These are phyloP conservation scores for Saraca asoca DNA, from an alignment of 331 rosid genomes.

Conservation along the genomic window DNA sequence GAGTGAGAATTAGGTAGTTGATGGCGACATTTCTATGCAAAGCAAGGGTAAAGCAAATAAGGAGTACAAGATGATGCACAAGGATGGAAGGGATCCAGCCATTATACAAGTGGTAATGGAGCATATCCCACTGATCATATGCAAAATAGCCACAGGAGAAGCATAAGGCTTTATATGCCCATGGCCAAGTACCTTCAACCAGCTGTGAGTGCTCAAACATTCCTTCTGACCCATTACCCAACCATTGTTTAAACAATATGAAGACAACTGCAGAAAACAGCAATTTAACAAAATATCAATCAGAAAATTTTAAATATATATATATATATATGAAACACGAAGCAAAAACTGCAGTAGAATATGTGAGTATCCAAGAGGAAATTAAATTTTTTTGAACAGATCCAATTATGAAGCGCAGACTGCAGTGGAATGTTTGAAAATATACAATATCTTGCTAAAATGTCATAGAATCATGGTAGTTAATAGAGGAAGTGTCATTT, in stretches of 20 bases:
- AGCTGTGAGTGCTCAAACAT: constrained; percentile 86
- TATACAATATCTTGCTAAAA: no score
- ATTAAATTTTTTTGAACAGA: not conserved
- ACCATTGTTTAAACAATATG: constrained; percentile 60
- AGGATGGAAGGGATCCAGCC: constrained; percentile 85
- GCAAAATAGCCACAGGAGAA: constrained; percentile 98
- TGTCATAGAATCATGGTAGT: no score
- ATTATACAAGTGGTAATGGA: constrained; percentile 59
- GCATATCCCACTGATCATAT: constrained; percentile 97
- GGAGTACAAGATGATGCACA: constrained; percentile 85
- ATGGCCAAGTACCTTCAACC: constrained; percentile 77
- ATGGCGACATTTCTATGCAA: constrained; percentile 81
- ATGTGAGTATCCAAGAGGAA: not conserved
- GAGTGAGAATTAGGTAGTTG: constrained; percentile 96
- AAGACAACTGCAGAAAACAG: constrained; percentile 60
- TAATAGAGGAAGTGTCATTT: no score
- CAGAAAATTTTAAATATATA: constrained; percentile 5
- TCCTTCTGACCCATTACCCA: constrained; percentile 47
- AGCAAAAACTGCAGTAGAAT: not conserved
- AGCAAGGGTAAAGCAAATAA: constrained; percentile 89
- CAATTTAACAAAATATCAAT: constrained; percentile 1
- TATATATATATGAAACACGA: not conserved
- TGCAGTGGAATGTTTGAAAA: no score
- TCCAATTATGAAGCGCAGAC: no score
- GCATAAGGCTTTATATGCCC: constrained; percentile 84